Base-by-base conservation (phyloP, 2,329 filamentous ascomycete species). In the Cyphellophora europaea region DNA sequence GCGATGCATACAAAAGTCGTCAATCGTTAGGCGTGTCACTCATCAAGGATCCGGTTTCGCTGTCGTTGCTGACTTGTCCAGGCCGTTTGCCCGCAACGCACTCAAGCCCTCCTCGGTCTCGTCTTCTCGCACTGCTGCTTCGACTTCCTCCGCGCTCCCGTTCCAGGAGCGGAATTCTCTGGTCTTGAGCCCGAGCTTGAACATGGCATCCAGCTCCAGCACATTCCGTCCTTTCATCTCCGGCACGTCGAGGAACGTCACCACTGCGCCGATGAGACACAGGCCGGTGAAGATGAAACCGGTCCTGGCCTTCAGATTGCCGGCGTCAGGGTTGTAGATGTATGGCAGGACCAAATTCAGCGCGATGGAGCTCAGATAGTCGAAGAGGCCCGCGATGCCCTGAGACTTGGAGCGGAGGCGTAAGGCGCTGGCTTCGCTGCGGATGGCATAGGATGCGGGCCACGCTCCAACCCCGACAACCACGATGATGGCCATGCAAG, bases 171-270 rank as follows among this genome's bases (percentile, higher is more conserved):
- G 21, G n/a, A 25, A 25, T n/a, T 25, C 21, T n/a, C 21, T 25
- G 21, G 21, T 25, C 21, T 25, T 25, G 8, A 25, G 21, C 8
- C 21, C 21, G n/a, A 25, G 21, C 21, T n/a, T 8, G 49, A 67
- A 67, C 48, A 67, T 37, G 37, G 67, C 62, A 32, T 66, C 64
- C 5, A 53, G 44, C 50, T 67, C 64, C 32, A 61, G 59, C 49
- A 63, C 67, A 4, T 62, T 62, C 8, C 64, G 59, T 37, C 55
- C 39, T 56, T 67, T 65, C 28, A 63, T 49, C 47, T 67, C 64
- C 8, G 64, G 65, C 15, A 67, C 49, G 42, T 51, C 54, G 50
- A 65, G 66, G 49, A 54, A 66, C 2, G 61, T 61, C 43, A 49
- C 45, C 4, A 64, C 32, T 50, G 54, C 61, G 46, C 61, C 65